Conservation (phyloP, 1,139 yeast genomes). For the Petasospora fabianii region DNA sequence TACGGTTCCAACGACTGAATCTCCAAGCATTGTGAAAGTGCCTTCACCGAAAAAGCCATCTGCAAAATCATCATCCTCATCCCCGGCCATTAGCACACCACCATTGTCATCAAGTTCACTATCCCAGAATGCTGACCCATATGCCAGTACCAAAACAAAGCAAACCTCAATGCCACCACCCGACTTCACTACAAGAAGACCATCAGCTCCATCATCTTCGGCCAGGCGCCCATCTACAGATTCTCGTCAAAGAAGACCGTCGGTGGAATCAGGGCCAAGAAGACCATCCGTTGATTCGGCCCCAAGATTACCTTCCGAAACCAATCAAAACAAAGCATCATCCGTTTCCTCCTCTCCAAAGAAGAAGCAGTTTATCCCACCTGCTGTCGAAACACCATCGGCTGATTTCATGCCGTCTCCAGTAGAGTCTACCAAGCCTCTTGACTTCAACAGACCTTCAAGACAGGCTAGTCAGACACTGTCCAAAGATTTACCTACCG, state of each 20-base stretch:
- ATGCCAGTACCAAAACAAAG: neutral
- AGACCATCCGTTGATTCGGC: neutral
- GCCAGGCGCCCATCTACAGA: neutral
- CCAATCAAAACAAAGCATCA: neutral
- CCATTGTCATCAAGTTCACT: neutral
- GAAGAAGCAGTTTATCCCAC: neutral
- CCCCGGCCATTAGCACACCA: neutral
- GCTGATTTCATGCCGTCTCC: too few relatives aligned
- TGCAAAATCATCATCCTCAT: neutral
- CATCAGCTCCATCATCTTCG: neutral
- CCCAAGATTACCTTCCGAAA: neutral
- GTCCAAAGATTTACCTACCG: neutral
- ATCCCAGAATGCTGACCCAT: neutral
- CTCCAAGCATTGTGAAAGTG: slow-evolving; percentile 1
- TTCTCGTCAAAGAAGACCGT: too few relatives aligned
- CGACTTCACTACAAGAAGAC: neutral
- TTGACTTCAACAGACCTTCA: neutral
- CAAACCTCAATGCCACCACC: neutral
- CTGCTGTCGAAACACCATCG: neutral
- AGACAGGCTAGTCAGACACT: neutral
- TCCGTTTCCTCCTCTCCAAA: neutral
- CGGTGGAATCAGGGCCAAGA: too few relatives aligned
- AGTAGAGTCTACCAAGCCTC: slow-evolving; percentile 1
- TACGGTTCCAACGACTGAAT: slow-evolving; percentile 5
- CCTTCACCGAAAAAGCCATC: slow-evolving; percentile 1